Base-by-base conservation (phyloP, 768 basidiomycete genomes). In the Boletus vermiculosoides region DNA sequence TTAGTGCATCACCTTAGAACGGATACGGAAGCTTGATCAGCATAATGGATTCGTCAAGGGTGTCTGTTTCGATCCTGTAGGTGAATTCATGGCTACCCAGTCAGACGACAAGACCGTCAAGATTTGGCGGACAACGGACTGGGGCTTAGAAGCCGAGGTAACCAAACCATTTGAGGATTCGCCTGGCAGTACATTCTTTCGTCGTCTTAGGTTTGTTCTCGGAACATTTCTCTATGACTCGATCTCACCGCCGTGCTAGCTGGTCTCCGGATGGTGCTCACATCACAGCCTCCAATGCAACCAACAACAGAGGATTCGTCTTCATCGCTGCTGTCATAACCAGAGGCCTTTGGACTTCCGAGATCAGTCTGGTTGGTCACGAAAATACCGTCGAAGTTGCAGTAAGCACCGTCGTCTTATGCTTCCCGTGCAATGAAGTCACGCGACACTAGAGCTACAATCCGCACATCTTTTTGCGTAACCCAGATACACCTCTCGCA, bases 241-340 rank as follows among this genome's bases (percentile, higher is more conserved):
- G 16, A 41, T 28, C 56, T 54, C 47, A 63, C 33, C 13, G 7
- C 28, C 20, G 39, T 59, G 8, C 4, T 58, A 97, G 95, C 64
- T 99, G 97, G 97, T 98, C 95, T 1, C 97, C 97, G 2, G 97
- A 98, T 67, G 97, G 97, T n/a, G 92, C 96, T 2, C 94, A 97
- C 68, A 93, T 99, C 57, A 97, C 94, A 5, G 92, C 95, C 1
- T 96, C 96, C 1, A 98, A 98, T 67, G 94, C 95, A 2, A 98
- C 94, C 50, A 98, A 98, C 70, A 92, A 92, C 64, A 87, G 88
- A 61, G 95, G 95, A 20, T 94, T 94, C 55, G 95, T 98, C 7
- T 99, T 98, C 70, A 96, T 98, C 44, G 97, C 96, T 3, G 92
- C 94, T 8, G 94, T 98, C 23, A 95, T 99, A 59, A 88, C 90